Evolutionary conservation across 352 stramenopile species (phyloP).

Genomic region (Pythium volutum): DNA sequence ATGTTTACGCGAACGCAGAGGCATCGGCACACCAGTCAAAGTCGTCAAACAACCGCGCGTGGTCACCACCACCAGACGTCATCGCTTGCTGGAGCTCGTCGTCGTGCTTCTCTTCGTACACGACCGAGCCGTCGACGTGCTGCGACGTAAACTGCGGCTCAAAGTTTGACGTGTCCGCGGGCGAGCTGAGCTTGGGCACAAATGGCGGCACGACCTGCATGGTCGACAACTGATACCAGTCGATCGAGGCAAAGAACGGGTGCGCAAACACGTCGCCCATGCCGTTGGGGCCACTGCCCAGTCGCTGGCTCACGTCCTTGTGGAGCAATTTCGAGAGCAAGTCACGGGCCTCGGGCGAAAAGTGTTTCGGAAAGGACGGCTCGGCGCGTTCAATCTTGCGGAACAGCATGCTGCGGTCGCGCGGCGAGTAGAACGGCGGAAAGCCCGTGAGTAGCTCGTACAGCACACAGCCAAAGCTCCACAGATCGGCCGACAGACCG

Average conservation of each 20-base stretch:
- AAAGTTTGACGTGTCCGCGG: constrained; percentile 71
- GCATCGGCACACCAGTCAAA: constrained; percentile 73
- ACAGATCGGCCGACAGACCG: constrained; percentile 72
- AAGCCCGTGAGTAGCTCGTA: constrained; percentile 84
- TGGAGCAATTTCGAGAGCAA: constrained; percentile 60
- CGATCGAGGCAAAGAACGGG: constrained; percentile 68
- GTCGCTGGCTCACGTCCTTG: constrained; percentile 56
- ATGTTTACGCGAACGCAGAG: constrained; percentile 35
- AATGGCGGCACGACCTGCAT: constrained; percentile 72
- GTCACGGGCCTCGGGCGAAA: constrained; percentile 61
- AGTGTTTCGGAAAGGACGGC: constrained; percentile 90
- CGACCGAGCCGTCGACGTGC: constrained; percentile 54
- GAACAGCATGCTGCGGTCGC: constrained; percentile 93
- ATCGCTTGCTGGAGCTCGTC: constrained; percentile 22
- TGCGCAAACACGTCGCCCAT: constrained; percentile 76
- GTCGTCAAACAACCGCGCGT: constrained; percentile 51
- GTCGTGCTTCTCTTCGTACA: constrained; percentile 41
- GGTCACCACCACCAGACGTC: constrained; percentile 7
- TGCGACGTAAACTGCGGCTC: constrained; percentile 73
- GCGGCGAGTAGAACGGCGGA: constrained; percentile 91
- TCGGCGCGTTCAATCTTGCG: constrained; percentile 94
- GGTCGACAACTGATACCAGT: constrained; percentile 72
- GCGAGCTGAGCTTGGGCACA: constrained; percentile 38
- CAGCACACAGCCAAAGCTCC: constrained; percentile 89
- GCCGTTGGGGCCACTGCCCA: constrained; percentile 50